Evolutionary conservation across 306 rosid genomes (phyloP).

Genomic region (Trifolium dubium): DNA sequence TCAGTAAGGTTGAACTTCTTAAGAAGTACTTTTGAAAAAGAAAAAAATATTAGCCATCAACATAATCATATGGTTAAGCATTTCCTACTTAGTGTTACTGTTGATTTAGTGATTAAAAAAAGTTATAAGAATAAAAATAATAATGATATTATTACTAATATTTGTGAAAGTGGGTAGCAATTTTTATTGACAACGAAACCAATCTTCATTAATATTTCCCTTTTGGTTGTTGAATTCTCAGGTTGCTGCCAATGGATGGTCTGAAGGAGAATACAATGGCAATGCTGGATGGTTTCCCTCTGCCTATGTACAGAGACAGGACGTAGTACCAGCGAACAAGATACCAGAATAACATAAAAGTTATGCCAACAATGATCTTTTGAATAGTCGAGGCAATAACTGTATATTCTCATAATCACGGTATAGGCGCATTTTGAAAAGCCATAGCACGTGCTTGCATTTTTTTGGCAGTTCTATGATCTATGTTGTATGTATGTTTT

Average conservation of each 20-base stretch:
- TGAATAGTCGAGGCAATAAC: conserved; percentile 37
- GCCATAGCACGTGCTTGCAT: conserved; percentile 32
- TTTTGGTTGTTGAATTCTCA: conserved; percentile 31
- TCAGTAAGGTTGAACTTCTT: not conserved
- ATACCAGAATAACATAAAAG: conserved; percentile 37
- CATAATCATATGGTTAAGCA: conserved; percentile 9
- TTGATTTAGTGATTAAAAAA: conserved; percentile 24
- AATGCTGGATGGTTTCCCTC: conserved; percentile 96
- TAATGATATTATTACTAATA: not conserved
- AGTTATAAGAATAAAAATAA: not conserved
- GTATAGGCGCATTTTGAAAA: conserved; percentile 37
- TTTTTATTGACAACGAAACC: conserved; percentile 21
- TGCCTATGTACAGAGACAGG: conserved; percentile 79
- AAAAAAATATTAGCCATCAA: not conserved
- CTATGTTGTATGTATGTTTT: conserved; percentile 43
- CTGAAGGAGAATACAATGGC: conserved; percentile 83
- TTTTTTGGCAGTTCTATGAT: conserved; percentile 36
- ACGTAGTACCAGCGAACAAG: conserved; percentile 59
- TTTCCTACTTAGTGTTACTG: conserved; percentile 3
- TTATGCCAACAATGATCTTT: conserved; percentile 38
- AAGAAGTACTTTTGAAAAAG: not conserved
- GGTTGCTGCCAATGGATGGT: conserved; percentile 89
- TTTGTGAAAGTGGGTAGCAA: too few relatives aligned
- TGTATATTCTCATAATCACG: conserved; percentile 45
- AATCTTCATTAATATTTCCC: conserved; percentile 11